Evolutionary conservation across 169 alveolate genomes (phyloP).

Genomic region (Plasmodium vinckei): DNA sequence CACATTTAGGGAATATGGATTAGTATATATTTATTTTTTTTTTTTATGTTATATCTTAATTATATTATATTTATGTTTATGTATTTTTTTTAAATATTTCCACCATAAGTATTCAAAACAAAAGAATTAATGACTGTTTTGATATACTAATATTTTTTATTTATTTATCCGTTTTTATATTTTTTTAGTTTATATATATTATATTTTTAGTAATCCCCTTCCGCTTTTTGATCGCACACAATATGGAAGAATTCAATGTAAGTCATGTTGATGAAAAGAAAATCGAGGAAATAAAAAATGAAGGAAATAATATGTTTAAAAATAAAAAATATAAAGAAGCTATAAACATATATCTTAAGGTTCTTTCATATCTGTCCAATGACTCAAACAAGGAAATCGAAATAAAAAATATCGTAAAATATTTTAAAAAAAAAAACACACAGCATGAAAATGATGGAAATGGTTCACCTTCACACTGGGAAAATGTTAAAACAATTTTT

Average conservation of each 20-base stretch:
- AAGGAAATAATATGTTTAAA: constrained; percentile 43
- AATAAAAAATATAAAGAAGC: constrained; percentile 58
- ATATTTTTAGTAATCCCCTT: no score
- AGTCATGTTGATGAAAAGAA: constrained; percentile 1
- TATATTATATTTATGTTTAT: no score
- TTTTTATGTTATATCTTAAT: no score
- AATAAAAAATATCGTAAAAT: constrained; percentile 18
- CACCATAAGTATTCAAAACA: no score
- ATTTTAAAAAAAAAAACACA: constrained; percentile 11
- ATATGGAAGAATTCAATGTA: constrained; percentile 6
- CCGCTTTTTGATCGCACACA: no score
- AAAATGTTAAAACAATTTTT: constrained; percentile 10
- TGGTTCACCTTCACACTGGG: not conserved
- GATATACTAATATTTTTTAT: no score
- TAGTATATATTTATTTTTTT: no score
- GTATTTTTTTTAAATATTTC: no score
- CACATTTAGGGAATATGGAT: no score
- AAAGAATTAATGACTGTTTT: no score
- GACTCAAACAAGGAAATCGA: constrained; percentile 6
- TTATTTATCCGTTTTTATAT: no score
- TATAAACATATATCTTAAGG: constrained; percentile 15
- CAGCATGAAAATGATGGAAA: not conserved
- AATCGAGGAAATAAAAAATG: constrained; percentile 51
- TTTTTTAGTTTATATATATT: no score
- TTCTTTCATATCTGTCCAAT: constrained; percentile 12